Base-by-base conservation (phyloP, 305 asterid genomes). In the Andrographis paniculata region DNA sequence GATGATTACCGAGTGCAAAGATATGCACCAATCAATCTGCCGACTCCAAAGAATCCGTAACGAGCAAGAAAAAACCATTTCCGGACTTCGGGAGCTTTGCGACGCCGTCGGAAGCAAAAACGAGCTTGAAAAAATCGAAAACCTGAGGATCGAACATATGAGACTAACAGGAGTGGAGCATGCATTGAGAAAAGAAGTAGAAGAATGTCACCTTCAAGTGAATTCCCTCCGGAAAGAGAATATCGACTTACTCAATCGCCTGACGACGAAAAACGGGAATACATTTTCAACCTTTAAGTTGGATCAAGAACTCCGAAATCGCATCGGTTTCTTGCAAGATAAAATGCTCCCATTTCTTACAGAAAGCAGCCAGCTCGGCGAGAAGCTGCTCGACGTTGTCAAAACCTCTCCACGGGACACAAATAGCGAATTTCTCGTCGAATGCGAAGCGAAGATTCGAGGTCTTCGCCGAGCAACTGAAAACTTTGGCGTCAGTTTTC, bases 41-140 rank as follows among this genome's bases (percentile, higher is more conserved):
- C 84, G 88, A 65, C 77, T 92, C 53, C 97, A 82, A 55, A 66
- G 88, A 69, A 77, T 87, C 37, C 79, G 95, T 52, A 78, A 57
- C 43, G 99, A 87, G 59, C 99, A 92, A 63, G 95, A 87, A 56
- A 84, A 79, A 71, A 77, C 99, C 17, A 76, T 82, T 51, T 93
- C 82, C 45, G 97, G 97, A 49, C 58, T 92, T 28, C 78, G 80
- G 42, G 82, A 72, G 40, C 74, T 87, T 35, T 75, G 91, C 60
- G 91, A 76, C 71, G 95, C 74, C 61, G 76, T 84, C 48, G 79
- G 79, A 52, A 74, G 76, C 68, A 80, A 77, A 38, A 35, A 46
- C 11, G 86, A 61, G 20, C 60, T 69, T 48, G 53, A 64, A 40
- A 82, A 79, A 53, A 47, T 76, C 20, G 69, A 73, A 28, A 92